A percentile compares a stretch with the other conserved stretches of the same genome.
Conservation (phyloP, 75 land plant species). For the Cupressus sempervirens region DNA sequence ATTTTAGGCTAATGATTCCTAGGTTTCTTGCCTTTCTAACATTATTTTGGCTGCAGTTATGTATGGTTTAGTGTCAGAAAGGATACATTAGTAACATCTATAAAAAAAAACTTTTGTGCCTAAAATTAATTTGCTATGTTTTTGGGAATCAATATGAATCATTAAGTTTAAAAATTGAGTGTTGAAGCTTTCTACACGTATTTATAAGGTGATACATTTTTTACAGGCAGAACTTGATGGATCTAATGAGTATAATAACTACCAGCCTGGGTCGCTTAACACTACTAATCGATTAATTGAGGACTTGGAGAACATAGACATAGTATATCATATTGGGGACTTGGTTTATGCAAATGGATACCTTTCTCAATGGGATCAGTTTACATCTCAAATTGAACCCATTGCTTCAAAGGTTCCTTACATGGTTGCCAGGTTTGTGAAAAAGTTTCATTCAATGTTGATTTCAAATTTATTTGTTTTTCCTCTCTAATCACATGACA, state of each 20-base stretch:
- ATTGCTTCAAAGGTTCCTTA: slow-evolving; percentile 83
- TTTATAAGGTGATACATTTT: not conserved
- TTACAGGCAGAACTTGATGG: slow-evolving; percentile 89
- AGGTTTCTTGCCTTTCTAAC: not conserved
- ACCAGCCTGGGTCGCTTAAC: slow-evolving; percentile 85
- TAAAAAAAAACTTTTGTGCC: not conserved
- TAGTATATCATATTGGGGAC: slow-evolving; percentile 88
- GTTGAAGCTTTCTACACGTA: not conserved
- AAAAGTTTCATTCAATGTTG: not conserved
- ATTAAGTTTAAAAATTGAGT: not conserved
- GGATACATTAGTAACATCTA: too few relatives aligned
- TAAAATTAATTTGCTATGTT: not conserved
- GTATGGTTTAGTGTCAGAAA: not conserved
- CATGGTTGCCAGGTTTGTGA: slow-evolving; percentile 84
- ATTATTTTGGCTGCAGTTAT: not conserved
- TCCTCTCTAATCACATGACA: not conserved
- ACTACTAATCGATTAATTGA: slow-evolving; percentile 79
- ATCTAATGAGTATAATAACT: slow-evolving; percentile 77
- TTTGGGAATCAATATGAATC: not conserved
- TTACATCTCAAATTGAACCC: slow-evolving; percentile 79
- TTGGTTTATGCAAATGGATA: slow-evolving; percentile 85
- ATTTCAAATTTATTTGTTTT: not conserved
- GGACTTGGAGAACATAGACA: slow-evolving; percentile 74
- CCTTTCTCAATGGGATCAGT: slow-evolving; percentile 94
- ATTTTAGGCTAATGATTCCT: not conserved